Evolutionary conservation across 495 filamentous ascomycete species (phyloP), one percentile per base, ranked within the genome.

Genomic region (Parmelia sp.): DNA sequence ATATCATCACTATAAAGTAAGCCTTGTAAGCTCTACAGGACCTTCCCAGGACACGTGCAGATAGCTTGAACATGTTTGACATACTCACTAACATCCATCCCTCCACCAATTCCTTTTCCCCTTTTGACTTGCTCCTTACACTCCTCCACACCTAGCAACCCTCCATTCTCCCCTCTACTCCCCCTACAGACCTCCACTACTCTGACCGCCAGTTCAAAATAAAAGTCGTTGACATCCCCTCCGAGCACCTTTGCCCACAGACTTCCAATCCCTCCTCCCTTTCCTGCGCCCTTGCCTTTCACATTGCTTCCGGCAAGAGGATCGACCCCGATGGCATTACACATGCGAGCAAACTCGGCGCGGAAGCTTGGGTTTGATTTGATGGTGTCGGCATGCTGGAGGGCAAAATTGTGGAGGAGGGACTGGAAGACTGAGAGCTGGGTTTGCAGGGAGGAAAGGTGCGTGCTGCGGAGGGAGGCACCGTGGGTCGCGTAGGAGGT

Each of bases 341-440:
- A 98, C 95, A 98, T 97, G 68, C 93, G 90, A 8, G 94, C 94
- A 72, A 98, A 98, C 78, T 97, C 92, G 21, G 91, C 90, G 36
- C 95, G 90, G 75, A 98, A 98, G 1, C 84, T 86, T 15, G 95
- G 94, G 74, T 96, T 91, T 4, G 91, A 96, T 65, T 91, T 91
- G 67, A 98, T 98, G 70, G 92, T 92, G 71, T 92, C 91, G 65
- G 87, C 90, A 77, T 98, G 94, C 53, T 91, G 94, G 63, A 90
- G 79, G n/a, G 91, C 90, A 75, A 97, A 98, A 71, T 91, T 90
- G 73, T 96, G 90, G 11, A 98, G 86, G 4, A 96, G 79, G 2
- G 90, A 90, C 67, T 96, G 92, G 82, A 98, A 98, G 70, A 97
- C 91, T 65, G 91, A 86, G 66, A 98, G 89, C 73, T 98, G 94